Percentiles rank a stretch among this genome's conserved stretches.
Conservation (phyloP, 129 eudicot species). For the Flaveria robusta region DNA sequence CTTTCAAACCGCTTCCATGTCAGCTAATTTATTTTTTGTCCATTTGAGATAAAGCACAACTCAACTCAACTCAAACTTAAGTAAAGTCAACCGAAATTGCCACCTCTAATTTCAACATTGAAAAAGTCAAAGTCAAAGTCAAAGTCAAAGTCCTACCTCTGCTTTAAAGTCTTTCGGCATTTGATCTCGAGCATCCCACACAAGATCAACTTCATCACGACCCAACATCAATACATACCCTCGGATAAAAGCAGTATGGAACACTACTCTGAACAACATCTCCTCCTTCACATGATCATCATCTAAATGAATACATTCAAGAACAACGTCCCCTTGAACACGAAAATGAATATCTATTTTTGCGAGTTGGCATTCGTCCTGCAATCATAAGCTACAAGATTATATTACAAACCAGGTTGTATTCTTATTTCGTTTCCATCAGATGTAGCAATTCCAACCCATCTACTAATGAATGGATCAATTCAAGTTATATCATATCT, state of each 20-base stretch:
- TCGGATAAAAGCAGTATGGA: conserved; percentile 82
- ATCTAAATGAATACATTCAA: conserved; percentile 83
- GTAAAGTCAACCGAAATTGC: not conserved
- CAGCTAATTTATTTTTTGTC: not conserved
- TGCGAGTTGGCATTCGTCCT: conserved; percentile 78
- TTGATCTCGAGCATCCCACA: conserved; percentile 79
- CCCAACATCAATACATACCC: conserved; percentile 67
- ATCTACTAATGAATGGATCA: not conserved
- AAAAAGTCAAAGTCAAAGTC: conserved; percentile 27
- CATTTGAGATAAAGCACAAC: not conserved
- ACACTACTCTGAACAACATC: conserved; percentile 78
- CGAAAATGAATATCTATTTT: conserved; percentile 74
- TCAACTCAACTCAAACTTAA: not conserved
- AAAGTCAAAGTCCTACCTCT: conserved; percentile 62
- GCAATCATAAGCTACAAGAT: conserved; percentile 42
- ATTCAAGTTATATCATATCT: conserved; percentile 11
- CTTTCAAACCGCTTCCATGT: not conserved
- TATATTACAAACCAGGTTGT: conserved; percentile 25
- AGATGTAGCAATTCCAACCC: conserved; percentile 5
- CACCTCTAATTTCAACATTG: not conserved
- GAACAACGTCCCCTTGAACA: conserved; percentile 88
- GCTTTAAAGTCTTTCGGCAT: conserved; percentile 81
- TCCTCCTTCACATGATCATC: conserved; percentile 79
- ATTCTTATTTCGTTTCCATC: not conserved
- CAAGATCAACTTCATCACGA: conserved; percentile 78